These are phyloP conservation scores for Nothomitra cinnamomea DNA, from an alignment of 2,329 filamentous ascomycete genomes.

Conservation along the genomic window DNA sequence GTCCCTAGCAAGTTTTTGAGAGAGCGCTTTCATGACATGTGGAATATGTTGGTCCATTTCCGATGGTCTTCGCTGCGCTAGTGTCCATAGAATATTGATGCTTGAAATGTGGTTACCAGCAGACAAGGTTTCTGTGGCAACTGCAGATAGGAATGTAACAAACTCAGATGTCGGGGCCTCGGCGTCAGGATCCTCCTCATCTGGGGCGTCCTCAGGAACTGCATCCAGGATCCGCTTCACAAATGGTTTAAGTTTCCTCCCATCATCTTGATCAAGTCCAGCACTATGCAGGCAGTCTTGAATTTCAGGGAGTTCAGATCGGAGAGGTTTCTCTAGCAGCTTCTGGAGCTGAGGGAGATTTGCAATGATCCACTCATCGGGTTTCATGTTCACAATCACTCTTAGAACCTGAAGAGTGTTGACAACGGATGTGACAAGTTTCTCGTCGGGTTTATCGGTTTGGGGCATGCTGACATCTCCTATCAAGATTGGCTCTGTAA, in stretches of 20 bases:
- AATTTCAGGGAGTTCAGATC: slow-evolving; percentile 76
- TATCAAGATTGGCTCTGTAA: slow-evolving; percentile 59
- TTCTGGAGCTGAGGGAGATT: slow-evolving; percentile 68
- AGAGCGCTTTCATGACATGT: slow-evolving; percentile 82
- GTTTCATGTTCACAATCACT: slow-evolving; percentile 72
- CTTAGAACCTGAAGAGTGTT: slow-evolving; percentile 88
- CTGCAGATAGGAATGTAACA: slow-evolving; percentile 64
- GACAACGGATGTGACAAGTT: slow-evolving; percentile 73
- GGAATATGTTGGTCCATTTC: slow-evolving; percentile 81
- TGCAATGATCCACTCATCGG: slow-evolving; percentile 76
- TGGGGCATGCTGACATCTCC: slow-evolving; percentile 25
- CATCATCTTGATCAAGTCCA: slow-evolving; percentile 51
- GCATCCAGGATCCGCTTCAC: slow-evolving; percentile 75
- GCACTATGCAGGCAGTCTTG: slow-evolving; percentile 77
- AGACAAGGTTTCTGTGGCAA: slow-evolving; percentile 75
- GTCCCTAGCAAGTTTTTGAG: slow-evolving; percentile 80
- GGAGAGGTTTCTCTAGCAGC: slow-evolving; percentile 74
- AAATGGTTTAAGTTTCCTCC: slow-evolving; percentile 47
- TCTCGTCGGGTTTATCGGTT: slow-evolving; percentile 64
- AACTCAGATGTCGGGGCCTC: slow-evolving; percentile 70
- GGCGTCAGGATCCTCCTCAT: slow-evolving; percentile 66
- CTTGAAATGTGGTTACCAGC: slow-evolving; percentile 69
- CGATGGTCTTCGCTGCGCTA: slow-evolving; percentile 68
- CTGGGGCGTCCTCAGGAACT: slow-evolving; percentile 69
- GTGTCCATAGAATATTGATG: slow-evolving; percentile 84